Conservation (phyloP, 129 eudicot species). For the Centaurea solstitialis region DNA sequence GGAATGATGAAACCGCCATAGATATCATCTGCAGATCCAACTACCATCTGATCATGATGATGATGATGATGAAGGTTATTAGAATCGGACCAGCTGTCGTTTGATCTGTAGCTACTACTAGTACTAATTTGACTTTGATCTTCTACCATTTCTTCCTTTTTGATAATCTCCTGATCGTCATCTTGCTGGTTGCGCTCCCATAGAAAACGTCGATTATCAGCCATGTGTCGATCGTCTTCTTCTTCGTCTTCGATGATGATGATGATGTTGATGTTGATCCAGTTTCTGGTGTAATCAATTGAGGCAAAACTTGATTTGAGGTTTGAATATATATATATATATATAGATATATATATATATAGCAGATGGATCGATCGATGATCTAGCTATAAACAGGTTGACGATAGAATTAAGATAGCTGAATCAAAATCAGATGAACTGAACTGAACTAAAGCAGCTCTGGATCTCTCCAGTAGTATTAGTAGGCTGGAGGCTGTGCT, state of each 20-base stretch:
- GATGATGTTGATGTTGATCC: background rate
- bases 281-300: background rate
- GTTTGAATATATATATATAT: too few species aligned
- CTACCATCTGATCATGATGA: slow-evolving; percentile 26
- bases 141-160: background rate
- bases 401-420: background rate
- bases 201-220: slow-evolving; percentile 4
- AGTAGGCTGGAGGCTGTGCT: background rate
- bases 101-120: background rate
- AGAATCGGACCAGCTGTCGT: slow-evolving; percentile 17
- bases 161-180: background rate
- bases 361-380: background rate
- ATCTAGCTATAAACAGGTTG: background rate
- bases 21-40: slow-evolving; percentile 13
- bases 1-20: slow-evolving; percentile 8
- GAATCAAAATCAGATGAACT: background rate
- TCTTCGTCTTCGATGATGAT: too few species aligned
- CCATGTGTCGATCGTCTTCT: slow-evolving; percentile 16
- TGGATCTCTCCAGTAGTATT: background rate
- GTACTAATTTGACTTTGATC: slow-evolving; percentile 12
- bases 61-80: background rate
- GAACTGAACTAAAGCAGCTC: background rate
- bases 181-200: slow-evolving; percentile 16
- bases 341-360: too few species aligned
- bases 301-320: slow-evolving; percentile 4